These are phyloP conservation scores for Narthecium ossifragum DNA, from an alignment of 106 monocot species.

Conservation along the genomic window DNA sequence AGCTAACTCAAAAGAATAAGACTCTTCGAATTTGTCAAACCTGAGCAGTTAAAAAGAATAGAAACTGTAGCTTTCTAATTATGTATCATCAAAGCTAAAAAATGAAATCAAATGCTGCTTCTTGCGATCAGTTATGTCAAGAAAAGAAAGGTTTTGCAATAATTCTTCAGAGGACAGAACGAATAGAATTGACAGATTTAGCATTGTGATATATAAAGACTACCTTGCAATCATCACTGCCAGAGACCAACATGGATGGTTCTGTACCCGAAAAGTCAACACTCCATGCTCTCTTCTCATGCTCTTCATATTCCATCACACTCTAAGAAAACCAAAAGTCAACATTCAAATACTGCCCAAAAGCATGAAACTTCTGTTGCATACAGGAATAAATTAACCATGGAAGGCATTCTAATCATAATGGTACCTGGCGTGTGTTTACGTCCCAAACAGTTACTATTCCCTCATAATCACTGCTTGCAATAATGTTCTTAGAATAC, in stretches of 20 bases:
- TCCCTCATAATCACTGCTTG: constrained; percentile 97
- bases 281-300: constrained; percentile 98
- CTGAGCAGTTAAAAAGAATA: too few relatives aligned
- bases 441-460: constrained; percentile 99
- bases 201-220: background rate
- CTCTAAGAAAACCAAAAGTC: constrained; percentile 32
- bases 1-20: too few relatives aligned
- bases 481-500: constrained; percentile 87
- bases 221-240: constrained; percentile 99
- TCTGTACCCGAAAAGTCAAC: constrained; percentile 97
- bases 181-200: too few relatives aligned
- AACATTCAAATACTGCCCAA: background rate
- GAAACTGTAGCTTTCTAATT: background rate
- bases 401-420: background rate
- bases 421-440: constrained; percentile 74
- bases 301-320: constrained; percentile 99
- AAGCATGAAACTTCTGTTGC: too few relatives aligned
- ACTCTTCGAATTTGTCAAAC: too few relatives aligned
- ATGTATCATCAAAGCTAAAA: background rate
- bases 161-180: too few relatives aligned
- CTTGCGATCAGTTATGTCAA: too few relatives aligned
- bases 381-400: background rate
- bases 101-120: background rate
- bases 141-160: too few relatives aligned
- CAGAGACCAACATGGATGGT: constrained; percentile 94